A percentile compares a stretch with the other conserved stretches of the same genome.
Evolutionary conservation across 1,139 yeast genomes (phyloP).

Genomic region (Suhomyces yuchorum): DNA sequence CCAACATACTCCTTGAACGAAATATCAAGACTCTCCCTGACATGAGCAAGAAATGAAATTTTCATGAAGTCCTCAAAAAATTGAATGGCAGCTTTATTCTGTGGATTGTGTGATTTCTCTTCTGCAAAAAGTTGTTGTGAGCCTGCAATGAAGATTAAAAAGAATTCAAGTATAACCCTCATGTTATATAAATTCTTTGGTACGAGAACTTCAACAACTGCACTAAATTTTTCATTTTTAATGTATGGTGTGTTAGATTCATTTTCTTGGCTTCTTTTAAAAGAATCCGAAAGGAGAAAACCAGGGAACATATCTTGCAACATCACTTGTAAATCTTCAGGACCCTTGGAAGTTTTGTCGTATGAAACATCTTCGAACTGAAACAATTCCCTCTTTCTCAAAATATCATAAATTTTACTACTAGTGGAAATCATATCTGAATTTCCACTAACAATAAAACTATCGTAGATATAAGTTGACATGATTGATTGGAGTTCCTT

Average conservation of each 20-base stretch:
- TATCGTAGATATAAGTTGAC: slow-evolving; percentile 52
- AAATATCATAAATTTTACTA: slow-evolving; percentile 25
- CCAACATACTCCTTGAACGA: slow-evolving; percentile 37
- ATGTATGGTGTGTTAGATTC: slow-evolving; percentile 51
- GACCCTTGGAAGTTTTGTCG: slow-evolving; percentile 36
- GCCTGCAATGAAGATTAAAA: slow-evolving; percentile 58
- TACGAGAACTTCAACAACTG: slow-evolving; percentile 66
- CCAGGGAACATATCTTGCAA: slow-evolving; percentile 67
- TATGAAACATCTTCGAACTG: slow-evolving; percentile 51
- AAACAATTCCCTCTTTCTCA: slow-evolving; percentile 39
- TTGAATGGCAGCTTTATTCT: slow-evolving; percentile 32
- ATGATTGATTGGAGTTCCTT: slow-evolving; percentile 61
- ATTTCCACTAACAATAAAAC: slow-evolving; percentile 4
- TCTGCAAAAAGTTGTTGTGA: slow-evolving; percentile 35
- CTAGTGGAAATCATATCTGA: slow-evolving; percentile 5
- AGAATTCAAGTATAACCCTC: slow-evolving; percentile 68
- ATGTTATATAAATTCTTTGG: slow-evolving; percentile 80
- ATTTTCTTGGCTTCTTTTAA: slow-evolving; percentile 15
- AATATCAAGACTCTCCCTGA: slow-evolving; percentile 55
- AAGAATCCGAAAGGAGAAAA: slow-evolving; percentile 39
- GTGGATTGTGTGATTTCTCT: slow-evolving; percentile 10
- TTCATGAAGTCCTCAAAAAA: slow-evolving; percentile 71
- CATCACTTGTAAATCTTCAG: slow-evolving; percentile 47
- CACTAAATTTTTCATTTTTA: slow-evolving; percentile 55
- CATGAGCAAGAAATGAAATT: slow-evolving; percentile 61